Evolutionary conservation across 768 basidiomycete species (phyloP).

Genomic region (Russula compacta): DNA sequence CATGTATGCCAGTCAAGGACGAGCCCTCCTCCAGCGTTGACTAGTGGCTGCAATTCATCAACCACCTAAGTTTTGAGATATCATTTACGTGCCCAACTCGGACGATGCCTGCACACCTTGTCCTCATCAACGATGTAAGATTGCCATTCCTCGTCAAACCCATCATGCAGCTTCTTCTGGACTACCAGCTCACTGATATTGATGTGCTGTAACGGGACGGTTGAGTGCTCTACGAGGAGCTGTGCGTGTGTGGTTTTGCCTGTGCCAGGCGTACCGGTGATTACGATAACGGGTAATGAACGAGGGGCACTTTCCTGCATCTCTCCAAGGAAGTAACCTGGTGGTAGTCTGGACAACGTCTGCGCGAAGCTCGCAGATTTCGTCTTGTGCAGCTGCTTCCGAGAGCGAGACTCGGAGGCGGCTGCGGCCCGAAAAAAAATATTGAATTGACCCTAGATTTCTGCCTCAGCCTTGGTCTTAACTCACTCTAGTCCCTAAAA

Average conservation of each 20-base stretch:
- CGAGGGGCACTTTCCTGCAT: slow-evolving; percentile 13
- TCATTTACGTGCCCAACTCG: not conserved
- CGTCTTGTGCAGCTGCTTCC: too few species aligned
- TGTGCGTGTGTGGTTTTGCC: slow-evolving; percentile 93
- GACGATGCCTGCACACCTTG: slow-evolving; percentile 45
- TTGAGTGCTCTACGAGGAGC: slow-evolving; percentile 66
- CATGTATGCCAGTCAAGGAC: slow-evolving; percentile 95
- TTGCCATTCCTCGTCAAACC: slow-evolving; percentile 93
- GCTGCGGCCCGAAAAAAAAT: too few species aligned
- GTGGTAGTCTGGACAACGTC: not conserved
- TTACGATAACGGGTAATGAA: slow-evolving; percentile 59
- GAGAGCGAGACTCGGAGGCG: too few species aligned
- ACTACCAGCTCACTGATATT: slow-evolving; percentile 90
- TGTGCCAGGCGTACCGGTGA: slow-evolving; percentile 92
- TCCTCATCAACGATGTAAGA: slow-evolving; percentile 93
- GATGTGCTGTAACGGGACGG: slow-evolving; percentile 64
- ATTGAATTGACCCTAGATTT: too few species aligned
- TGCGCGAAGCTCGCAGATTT: too few species aligned
- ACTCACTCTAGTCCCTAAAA: too few species aligned
- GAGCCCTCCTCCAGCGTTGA: slow-evolving; percentile 53
- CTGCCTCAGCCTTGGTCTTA: too few species aligned
- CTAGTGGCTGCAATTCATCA: slow-evolving; percentile 76
- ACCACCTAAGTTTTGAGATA: slow-evolving; percentile 46
- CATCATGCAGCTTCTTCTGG: slow-evolving; percentile 67
- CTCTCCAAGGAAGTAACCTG: not conserved